Base-by-base conservation (phyloP, 1,139 yeast species). In the Suhomyces wounanorum region DNA sequence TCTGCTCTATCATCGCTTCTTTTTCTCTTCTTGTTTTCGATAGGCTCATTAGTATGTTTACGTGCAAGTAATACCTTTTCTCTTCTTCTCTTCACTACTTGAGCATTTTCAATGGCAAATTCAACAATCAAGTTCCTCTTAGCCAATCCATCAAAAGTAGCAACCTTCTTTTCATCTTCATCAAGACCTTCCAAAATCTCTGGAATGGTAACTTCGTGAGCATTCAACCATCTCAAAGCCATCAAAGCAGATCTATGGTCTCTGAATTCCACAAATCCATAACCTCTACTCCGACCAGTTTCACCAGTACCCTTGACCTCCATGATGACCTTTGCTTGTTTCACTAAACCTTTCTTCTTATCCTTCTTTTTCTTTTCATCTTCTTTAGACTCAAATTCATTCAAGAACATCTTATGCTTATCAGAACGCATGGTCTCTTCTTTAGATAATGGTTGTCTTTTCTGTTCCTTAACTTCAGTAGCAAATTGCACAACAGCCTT, bases 161-260 rank as follows among this genome's bases (percentile, higher is more conserved):
- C 81, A 30, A 67, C 49, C 63, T 82, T 80, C 67, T 75, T 71
- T 67, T 87, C 89, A 48, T 88, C 94, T 8, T 87, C 95, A 33
- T 78, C 73, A 55, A 87, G 67, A 10, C 96, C 96, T 54, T 79
- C 90, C 17, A 81, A 59, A 37, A 89, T 79, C 68, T 92, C 97
- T 9, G 79, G 83, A 43, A 69, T 70, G 0, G 89, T 73, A 3
- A 94, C 96, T 62, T 83, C 87, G 66, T 94, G 97, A 3, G 96
- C 97, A 71, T 94, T 94, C 67, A 94, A 79, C 97, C 97, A 95
- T 75, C 99, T 83, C 54, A 94, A 80, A 6, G 96, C 98, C 97
- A 92, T 92, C 56, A 94, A 79, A 1, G 99, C 99, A 55, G 88
- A 70, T 68, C 88, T 89, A 68, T 94, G 99, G 68, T 92, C 96